These are phyloP conservation scores for Tilletia walkeri DNA, from an alignment of 1,284 basidiomycete genomes.

Conservation along the genomic window DNA sequence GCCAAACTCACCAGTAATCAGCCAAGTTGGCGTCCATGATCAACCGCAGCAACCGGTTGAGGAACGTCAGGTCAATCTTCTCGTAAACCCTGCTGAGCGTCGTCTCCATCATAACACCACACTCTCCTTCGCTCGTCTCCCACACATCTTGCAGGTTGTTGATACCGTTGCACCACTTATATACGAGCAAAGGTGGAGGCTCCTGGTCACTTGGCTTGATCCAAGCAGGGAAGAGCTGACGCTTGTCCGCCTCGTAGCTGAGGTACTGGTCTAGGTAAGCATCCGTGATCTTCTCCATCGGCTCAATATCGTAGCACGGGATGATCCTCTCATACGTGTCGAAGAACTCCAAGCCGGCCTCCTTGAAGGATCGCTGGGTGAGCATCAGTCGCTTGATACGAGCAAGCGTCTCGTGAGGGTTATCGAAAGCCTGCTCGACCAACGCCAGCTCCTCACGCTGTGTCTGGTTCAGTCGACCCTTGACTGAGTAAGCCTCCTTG, in stretches of 20 bases:
- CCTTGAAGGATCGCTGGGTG: conserved; percentile 56
- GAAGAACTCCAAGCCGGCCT: conserved; percentile 54
- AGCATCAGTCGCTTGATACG: conserved; percentile 55
- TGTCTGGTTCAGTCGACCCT: conserved; percentile 54
- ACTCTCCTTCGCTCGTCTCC: conserved; percentile 53
- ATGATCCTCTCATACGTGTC: conserved; percentile 54
- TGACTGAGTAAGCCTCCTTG: conserved; percentile 55
- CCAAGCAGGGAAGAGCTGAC: conserved; percentile 56
- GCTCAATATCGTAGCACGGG: conserved; percentile 55
- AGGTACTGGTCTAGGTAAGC: conserved; percentile 55
- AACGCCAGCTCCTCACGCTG: conserved; percentile 55
- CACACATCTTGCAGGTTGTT: conserved; percentile 51
- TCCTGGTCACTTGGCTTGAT: conserved; percentile 56
- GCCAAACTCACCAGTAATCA: conserved; percentile 35
- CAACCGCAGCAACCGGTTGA: conserved; percentile 53
- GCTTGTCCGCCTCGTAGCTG: conserved; percentile 55
- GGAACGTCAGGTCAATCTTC: conserved; percentile 55
- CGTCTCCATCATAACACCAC: conserved; percentile 56
- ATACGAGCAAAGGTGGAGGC: conserved; percentile 54
- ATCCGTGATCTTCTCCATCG: conserved; percentile 56
- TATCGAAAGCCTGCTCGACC: conserved; percentile 56
- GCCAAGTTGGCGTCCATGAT: conserved; percentile 56
- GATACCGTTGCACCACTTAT: conserved; percentile 56
- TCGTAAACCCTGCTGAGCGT: conserved; percentile 54
- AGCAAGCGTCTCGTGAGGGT: conserved; percentile 55